A percentile compares a stretch with the other conserved stretches of the same genome.
Conservation (phyloP, 495 filamentous ascomycete genomes). For the Penicillium paradoxum region DNA sequence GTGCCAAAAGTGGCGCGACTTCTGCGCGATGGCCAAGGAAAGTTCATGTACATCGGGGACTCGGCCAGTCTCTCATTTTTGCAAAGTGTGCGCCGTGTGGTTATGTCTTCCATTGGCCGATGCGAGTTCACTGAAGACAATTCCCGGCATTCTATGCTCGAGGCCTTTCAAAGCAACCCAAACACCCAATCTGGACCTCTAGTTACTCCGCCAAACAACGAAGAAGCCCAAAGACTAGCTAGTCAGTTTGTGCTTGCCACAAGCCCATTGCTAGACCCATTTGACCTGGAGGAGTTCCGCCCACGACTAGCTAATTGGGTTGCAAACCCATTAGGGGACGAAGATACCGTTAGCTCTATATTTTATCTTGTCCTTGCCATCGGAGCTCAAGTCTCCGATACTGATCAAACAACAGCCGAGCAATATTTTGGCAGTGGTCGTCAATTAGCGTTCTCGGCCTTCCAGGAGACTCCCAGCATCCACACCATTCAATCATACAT, state of each 20-base stretch:
- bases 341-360: slow-evolving; percentile 47
- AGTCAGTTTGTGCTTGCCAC: slow-evolving; percentile 41
- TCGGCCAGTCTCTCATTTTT: slow-evolving; percentile 68
- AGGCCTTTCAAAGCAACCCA: slow-evolving; percentile 46
- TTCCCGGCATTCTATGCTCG: slow-evolving; percentile 62
- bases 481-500: slow-evolving; percentile 56
- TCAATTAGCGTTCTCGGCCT: slow-evolving; percentile 48
- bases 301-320: slow-evolving; percentile 38
- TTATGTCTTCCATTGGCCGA: slow-evolving; percentile 58
- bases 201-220: slow-evolving; percentile 27
- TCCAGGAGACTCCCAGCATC: slow-evolving; percentile 52
- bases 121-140: slow-evolving; percentile 68
- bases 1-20: slow-evolving; percentile 47
- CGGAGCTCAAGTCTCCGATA: slow-evolving; percentile 52
- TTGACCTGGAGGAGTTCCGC: slow-evolving; percentile 34
- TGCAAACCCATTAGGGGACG: slow-evolving; percentile 37
- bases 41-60: slow-evolving; percentile 67
- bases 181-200: slow-evolving; percentile 28
- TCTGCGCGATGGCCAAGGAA: slow-evolving; percentile 49
- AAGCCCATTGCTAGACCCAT: slow-evolving; percentile 36
- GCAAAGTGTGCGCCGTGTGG: slow-evolving; percentile 67
- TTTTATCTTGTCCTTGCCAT: slow-evolving; percentile 58
- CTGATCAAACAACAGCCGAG: slow-evolving; percentile 37
- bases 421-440: slow-evolving; percentile 54
- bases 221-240: slow-evolving; percentile 35